Evolutionary conservation across 345 rosid genomes (phyloP).

Genomic region (Ceriops tagal): DNA sequence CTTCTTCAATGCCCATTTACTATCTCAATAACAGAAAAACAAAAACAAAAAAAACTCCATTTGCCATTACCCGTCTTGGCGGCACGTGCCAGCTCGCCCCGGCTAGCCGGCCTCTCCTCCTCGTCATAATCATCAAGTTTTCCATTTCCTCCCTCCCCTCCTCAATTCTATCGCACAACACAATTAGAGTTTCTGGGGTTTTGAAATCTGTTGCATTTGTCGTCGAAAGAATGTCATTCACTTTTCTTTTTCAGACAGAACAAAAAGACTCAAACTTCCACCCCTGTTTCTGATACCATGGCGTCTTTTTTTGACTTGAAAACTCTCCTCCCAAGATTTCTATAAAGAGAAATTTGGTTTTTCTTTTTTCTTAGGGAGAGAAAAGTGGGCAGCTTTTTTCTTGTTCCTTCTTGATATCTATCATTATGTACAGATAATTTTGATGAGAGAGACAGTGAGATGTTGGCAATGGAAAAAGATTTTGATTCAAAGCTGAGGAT

Average conservation of each 20-base stretch:
- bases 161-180: too few species aligned
- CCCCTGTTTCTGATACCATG: slow-evolving; percentile 31
- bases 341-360: slow-evolving; percentile 17
- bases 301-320: slow-evolving; percentile 39
- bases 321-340: slow-evolving; percentile 32
- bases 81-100: too few species aligned
- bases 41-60: too few species aligned
- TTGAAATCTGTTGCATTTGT: not conserved
- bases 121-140: too few species aligned
- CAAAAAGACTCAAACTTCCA: slow-evolving; percentile 23
- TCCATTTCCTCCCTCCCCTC: too few species aligned
- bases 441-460: slow-evolving; percentile 23
- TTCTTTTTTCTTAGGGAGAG: not conserved
- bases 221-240: slow-evolving; percentile 30
- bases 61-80: too few species aligned
- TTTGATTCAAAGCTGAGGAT: slow-evolving; percentile 87
- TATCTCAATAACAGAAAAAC: too few species aligned
- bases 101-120: too few species aligned
- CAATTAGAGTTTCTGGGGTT: too few species aligned
- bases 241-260: slow-evolving; percentile 31
- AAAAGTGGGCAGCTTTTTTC: slow-evolving; percentile 8
- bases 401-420: not conserved
- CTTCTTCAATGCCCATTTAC: too few species aligned
- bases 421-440: slow-evolving; percentile 22
- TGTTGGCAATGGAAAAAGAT: slow-evolving; percentile 92